These are phyloP conservation scores for Fomes fomentarius DNA, from an alignment of 1,284 basidiomycete species.

Conservation along the genomic window DNA sequence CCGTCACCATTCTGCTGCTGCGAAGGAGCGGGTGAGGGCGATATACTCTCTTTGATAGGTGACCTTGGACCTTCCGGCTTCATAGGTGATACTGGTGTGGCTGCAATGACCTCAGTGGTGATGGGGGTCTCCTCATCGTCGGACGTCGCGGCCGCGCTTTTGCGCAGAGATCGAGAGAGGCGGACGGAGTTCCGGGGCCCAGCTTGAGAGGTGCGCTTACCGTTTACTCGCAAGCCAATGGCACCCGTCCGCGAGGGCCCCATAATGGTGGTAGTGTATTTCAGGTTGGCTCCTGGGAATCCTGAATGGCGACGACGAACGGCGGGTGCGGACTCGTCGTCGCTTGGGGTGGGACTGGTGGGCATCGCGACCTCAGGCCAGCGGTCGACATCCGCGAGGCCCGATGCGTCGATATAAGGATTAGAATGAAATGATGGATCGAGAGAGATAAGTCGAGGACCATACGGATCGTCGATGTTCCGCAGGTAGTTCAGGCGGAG, in stretches of 20 bases:
- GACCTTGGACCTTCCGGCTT: constrained; percentile 21
- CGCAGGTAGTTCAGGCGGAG: constrained; percentile 88
- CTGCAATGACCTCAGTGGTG: constrained; percentile 27
- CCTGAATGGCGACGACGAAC: constrained; percentile 45
- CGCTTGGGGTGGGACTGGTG: constrained; percentile 68
- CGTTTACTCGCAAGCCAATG: constrained; percentile 36
- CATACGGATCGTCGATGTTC: constrained; percentile 84
- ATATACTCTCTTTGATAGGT: constrained; percentile 18
- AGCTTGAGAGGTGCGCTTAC: constrained; percentile 33
- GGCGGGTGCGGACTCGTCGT: constrained; percentile 57
- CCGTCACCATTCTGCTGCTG: constrained; percentile 18
- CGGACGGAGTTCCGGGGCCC: constrained; percentile 45
- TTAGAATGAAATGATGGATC: constrained; percentile 74
- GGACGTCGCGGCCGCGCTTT: constrained; percentile 15
- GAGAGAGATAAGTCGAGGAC: constrained; percentile 78
- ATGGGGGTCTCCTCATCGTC: constrained; percentile 23
- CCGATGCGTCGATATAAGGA: constrained; percentile 80
- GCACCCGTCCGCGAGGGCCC: constrained; percentile 37
- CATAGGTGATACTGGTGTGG: constrained; percentile 24
- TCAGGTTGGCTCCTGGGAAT: constrained; percentile 66
- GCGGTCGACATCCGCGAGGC: constrained; percentile 73
- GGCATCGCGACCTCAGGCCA: constrained; percentile 84
- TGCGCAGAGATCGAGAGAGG: constrained; percentile 31
- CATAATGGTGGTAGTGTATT: constrained; percentile 87
- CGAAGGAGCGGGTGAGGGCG: constrained; percentile 11